Base-by-base conservation (phyloP, 225 moss, liverwort and hornwort genomes). In the Bryoerythrophyllum caledonicum region DNA sequence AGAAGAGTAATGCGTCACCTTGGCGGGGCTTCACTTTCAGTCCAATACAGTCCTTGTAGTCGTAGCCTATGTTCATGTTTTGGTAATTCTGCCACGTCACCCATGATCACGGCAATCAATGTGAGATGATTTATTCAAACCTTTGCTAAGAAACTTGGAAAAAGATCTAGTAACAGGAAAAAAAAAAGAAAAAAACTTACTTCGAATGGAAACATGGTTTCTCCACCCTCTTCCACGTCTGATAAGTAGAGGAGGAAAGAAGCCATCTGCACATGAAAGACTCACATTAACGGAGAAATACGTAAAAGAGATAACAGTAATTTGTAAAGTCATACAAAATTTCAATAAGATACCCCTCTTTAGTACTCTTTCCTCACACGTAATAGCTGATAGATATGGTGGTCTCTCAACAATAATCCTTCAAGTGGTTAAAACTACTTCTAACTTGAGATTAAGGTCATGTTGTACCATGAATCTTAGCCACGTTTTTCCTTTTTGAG, bases 171-270 rank as follows among this genome's bases (percentile, higher is more conserved):
- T 25, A 38, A 38, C 8, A 7, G 38, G 7, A 38, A 10, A 10
- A 38, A 32, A 12, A 6, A 40, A 15, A 4, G 4, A 28, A 35
- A 75, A 23, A 66, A 30, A 46, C 78, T 77, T 80, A 93, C 97
- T 86, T 99, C 99, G 32, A 89, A 99, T 2, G 99, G 99, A 76
- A 99, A 99, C 99, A 99, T 95, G 26, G 99, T 99, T 86, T 95
- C 99, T 83, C 99, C 99, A 67, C 99, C 99, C 75, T 93, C 99
- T 63, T 95, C 95, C 52, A 99, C 99, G 61, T 95, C 95, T n/a
- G 99, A 92, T 57, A 99, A 87, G 82, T 99, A 99, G 25, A 99
- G 75, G 73, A 99, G 99, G 78, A 99, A 93, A 32, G 99, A 99
- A 69, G 93, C 99, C 85, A 85, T 82, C 85, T 85, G 79, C 27